A percentile compares a stretch with the other conserved stretches of the same genome.
Conservation (phyloP, 768 basidiomycete species). For the Holtermanniella nyarrowii region DNA sequence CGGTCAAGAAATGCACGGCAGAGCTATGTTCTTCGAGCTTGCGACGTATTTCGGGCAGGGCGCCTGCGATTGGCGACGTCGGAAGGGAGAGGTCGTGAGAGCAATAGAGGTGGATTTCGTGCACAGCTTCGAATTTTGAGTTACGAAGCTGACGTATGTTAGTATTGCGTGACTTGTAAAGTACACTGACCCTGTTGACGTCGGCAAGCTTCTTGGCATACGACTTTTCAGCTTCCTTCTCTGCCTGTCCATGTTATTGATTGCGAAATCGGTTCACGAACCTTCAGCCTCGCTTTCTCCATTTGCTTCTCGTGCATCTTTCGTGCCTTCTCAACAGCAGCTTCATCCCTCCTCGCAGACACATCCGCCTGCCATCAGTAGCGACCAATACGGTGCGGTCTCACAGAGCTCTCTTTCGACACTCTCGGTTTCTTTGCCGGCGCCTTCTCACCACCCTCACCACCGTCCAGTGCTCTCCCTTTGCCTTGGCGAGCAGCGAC, state of each 20-base stretch:
- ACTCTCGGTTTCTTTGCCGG: constrained; percentile 2
- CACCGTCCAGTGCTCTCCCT: not conserved
- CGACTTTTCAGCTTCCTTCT: constrained; percentile 23
- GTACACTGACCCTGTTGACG: constrained; percentile 24
- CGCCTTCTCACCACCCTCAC: not conserved
- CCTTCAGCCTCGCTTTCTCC: constrained; percentile 17
- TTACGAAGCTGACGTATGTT: constrained; percentile 15
- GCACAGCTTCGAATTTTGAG: constrained; percentile 30
- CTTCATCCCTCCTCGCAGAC: constrained; percentile 10
- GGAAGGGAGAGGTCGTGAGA: constrained; percentile 20
- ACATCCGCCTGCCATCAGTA: not conserved
- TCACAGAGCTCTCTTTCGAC: constrained; percentile 1
- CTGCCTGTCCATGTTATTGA: constrained; percentile 7
- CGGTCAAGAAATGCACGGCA: constrained; percentile 8
- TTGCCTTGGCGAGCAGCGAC: constrained; percentile 2
- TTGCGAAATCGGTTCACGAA: not conserved
- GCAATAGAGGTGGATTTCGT: constrained; percentile 32
- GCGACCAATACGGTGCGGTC: not conserved
- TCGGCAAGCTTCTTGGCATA: constrained; percentile 26
- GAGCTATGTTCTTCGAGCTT: constrained; percentile 22
- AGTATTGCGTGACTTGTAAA: not conserved
- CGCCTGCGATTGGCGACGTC: constrained; percentile 24
- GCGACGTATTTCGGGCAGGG: constrained; percentile 25
- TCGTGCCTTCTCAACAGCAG: constrained; percentile 15
- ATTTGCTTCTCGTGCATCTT: constrained; percentile 20